A percentile compares a stretch with the other conserved stretches of the same genome.
phyloP scores from a whole-genome alignment of 2,329 filamentous ascomycete species.

The Pseudocercospora musae region DNA sequence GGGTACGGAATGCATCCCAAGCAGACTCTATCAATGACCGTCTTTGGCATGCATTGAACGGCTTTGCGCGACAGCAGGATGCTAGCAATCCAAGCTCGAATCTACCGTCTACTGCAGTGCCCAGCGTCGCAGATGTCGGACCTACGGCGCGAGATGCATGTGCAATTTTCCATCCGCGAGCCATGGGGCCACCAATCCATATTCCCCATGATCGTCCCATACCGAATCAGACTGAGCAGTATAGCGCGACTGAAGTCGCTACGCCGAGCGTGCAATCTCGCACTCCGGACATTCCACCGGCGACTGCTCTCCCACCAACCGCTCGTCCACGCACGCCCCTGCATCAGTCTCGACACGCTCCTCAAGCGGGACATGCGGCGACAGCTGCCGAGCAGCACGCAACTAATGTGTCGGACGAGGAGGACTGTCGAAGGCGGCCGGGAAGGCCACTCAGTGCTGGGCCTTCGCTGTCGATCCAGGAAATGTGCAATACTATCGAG shows the following conservation, averaged over 20 bases:
- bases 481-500: constrained; percentile 49
- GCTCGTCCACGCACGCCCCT: not conserved
- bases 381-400: constrained; percentile 2
- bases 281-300: constrained; percentile 38
- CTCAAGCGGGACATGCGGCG: not conserved
- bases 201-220: constrained; percentile 22
- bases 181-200: constrained; percentile 32
- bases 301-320: not conserved
- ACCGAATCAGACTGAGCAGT: constrained; percentile 36
- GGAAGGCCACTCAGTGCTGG: constrained; percentile 12
- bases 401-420: constrained; percentile 3
- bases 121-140: constrained; percentile 32
- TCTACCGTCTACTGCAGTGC: constrained; percentile 30
- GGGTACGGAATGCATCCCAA: constrained; percentile 25
- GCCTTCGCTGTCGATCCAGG: constrained; percentile 40
- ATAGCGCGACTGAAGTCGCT: constrained; percentile 46
- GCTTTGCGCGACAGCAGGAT: constrained; percentile 35
- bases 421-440: constrained; percentile 7
- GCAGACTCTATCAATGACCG: constrained; percentile 31
- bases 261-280: constrained; percentile 43
- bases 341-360: not conserved
- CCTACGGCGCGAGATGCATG: constrained; percentile 17
- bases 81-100: constrained; percentile 10
- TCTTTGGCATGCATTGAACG: constrained; percentile 37
- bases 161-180: constrained; percentile 12